phyloP scores from a whole-genome alignment of 2,329 filamentous ascomycete species.

The Hymenoscyphus albidus region DNA sequence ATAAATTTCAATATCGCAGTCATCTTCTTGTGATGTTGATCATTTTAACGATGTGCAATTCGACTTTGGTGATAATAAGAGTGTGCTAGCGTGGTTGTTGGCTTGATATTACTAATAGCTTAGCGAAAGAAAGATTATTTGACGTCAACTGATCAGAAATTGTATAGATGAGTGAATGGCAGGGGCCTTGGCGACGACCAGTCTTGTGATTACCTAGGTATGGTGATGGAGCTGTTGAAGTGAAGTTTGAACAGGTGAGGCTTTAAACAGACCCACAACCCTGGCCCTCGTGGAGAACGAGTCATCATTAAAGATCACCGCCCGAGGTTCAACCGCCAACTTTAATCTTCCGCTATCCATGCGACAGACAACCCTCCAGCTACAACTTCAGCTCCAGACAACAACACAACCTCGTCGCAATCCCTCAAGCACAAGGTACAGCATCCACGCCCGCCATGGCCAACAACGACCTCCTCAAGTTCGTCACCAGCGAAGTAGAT shows the following conservation, averaged over 20 bases:
- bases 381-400: neutral
- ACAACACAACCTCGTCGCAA: neutral
- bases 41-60: neutral
- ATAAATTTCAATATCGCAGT: neutral
- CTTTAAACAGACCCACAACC: neutral
- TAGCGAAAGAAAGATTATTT: neutral
- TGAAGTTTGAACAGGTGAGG: neutral
- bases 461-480: conserved; percentile 33
- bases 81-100: neutral
- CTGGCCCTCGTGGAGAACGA: no score
- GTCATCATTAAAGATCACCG: neutral
- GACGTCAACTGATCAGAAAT: neutral
- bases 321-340: neutral
- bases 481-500: conserved; percentile 34
- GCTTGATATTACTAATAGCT: neutral
- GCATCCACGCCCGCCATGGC: conserved; percentile 26
- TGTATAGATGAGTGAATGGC: no score
- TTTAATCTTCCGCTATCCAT: neutral
- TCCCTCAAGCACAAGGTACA: neutral
- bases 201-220: no score
- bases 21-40: neutral
- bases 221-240: neutral
- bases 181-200: no score
- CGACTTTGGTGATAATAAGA: neutral
- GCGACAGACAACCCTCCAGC: neutral